These are phyloP conservation scores for Ciborinia camelliae DNA, from an alignment of 2,329 filamentous ascomycete genomes.

Conservation along the genomic window DNA sequence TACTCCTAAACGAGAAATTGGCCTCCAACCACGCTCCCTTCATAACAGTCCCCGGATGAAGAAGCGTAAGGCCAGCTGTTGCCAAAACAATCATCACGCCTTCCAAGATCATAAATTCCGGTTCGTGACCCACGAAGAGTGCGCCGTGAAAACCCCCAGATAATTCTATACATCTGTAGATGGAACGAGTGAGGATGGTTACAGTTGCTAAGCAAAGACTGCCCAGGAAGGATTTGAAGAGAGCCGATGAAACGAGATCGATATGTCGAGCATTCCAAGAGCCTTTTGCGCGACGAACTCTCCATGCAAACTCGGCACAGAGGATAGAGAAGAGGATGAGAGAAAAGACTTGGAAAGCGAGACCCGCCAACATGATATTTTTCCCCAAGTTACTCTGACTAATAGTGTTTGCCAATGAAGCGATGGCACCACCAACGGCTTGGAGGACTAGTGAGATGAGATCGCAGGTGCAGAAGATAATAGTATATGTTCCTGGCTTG, in stretches of 20 bases:
- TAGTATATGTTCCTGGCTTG: slow-evolving; percentile 50
- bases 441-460: slow-evolving; percentile 57
- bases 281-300: slow-evolving; percentile 20
- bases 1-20: slow-evolving; percentile 24
- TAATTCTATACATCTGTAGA: slow-evolving; percentile 57
- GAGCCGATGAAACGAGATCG: slow-evolving; percentile 22
- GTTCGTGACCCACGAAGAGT: slow-evolving; percentile 48
- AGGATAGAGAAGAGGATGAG: slow-evolving; percentile 34
- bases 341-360: slow-evolving; percentile 41
- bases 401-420: slow-evolving; percentile 43
- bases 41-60: slow-evolving; percentile 40
- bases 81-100: slow-evolving; percentile 48
- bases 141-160: slow-evolving; percentile 51
- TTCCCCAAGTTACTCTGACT: slow-evolving; percentile 29
- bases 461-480: slow-evolving; percentile 48
- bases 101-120: slow-evolving; percentile 47
- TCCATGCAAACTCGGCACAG: slow-evolving; percentile 24
- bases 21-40: slow-evolving; percentile 25
- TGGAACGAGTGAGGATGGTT: slow-evolving; percentile 54
- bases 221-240: slow-evolving; percentile 48
- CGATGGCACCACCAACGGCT: slow-evolving; percentile 55
- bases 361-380: slow-evolving; percentile 43
- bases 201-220: slow-evolving; percentile 48
- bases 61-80: slow-evolving; percentile 44
- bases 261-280: slow-evolving; percentile 26